Base-by-base conservation (phyloP, 805 yeast genomes). In the Middelhovenomyces tepae region DNA sequence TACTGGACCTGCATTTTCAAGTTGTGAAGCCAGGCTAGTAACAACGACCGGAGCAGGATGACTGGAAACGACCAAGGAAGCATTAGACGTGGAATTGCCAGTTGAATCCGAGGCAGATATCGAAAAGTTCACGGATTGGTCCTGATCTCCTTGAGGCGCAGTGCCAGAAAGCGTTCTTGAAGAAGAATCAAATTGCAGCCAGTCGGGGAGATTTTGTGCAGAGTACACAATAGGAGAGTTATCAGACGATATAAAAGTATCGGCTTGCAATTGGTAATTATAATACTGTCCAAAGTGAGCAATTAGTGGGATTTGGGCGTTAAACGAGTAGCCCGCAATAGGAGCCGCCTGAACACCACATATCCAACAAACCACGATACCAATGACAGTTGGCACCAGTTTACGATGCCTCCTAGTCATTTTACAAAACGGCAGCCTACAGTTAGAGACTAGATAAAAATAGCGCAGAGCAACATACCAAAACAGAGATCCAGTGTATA, bases 281-380 rank as follows among this genome's bases (percentile, higher is more conserved):
- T 78, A 89, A 2, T 53, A 45, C 45, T 72, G 64, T 38, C 72
- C 72, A 10, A 74, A 71, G 37, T 93, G 67, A 4, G 94, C 97
- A 9, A 91, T 83, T 21, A 85, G 79, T 4, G 97, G 97, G 15
- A 77, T 66, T 59, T 89, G 98, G 45, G 16, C n/a, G n/a, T n/a
- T n/a, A n/a, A n/a, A n/a, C n/a, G n/a, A n/a, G n/a, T n/a, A n/a
- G n/a, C n/a, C n/a, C n/a, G n/a, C n/a, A n/a, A n/a, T n/a, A n/a
- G n/a, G n/a, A n/a, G n/a, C n/a, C n/a, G n/a, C n/a, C n/a, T n/a
- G n/a, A n/a, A n/a, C n/a, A n/a, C n/a, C n/a, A n/a, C n/a, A n/a
- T n/a, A n/a, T n/a, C n/a, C n/a, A n/a, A n/a, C n/a, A n/a, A n/a
- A n/a, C n/a, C n/a, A n/a, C n/a, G n/a, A n/a, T n/a, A n/a, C n/a